These are phyloP conservation scores for Ceratobasidium sp. DNA, from an alignment of 1,284 basidiomycete genomes.

Conservation along the genomic window DNA sequence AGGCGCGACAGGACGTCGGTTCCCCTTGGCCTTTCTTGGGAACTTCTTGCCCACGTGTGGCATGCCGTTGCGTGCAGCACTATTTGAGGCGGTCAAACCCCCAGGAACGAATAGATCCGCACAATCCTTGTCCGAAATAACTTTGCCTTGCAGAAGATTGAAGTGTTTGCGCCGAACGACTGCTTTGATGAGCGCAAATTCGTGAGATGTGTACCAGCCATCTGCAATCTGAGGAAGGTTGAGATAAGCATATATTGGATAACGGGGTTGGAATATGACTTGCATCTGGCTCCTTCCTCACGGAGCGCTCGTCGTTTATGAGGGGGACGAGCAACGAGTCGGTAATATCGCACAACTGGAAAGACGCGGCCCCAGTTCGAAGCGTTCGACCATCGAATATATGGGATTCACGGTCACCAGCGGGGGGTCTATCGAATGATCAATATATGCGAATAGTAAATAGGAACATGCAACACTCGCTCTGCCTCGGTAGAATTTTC, in stretches of 20 bases:
- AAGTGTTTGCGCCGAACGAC: constrained; percentile 89
- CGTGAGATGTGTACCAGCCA: constrained; percentile 82
- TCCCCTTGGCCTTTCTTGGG: constrained; percentile 22
- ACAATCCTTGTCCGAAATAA: constrained; percentile 75
- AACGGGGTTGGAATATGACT: constrained; percentile 46
- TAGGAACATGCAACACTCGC: constrained; percentile 42
- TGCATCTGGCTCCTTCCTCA: constrained; percentile 76
- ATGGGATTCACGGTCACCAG: constrained; percentile 64
- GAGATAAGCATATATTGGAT: not conserved
- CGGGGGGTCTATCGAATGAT: constrained; percentile 29
- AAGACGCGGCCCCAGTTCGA: constrained; percentile 57
- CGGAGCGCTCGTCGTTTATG: constrained; percentile 73
- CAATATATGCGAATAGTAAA: constrained; percentile 39
- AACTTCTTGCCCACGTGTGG: constrained; percentile 11
- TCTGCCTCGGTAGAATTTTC: constrained; percentile 1
- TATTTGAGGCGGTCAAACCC: constrained; percentile 1
- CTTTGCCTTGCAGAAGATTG: constrained; percentile 76
- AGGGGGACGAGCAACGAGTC: constrained; percentile 83
- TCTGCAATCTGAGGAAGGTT: constrained; percentile 67
- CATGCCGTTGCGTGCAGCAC: not conserved
- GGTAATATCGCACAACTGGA: constrained; percentile 90
- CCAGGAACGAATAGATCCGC: constrained; percentile 60
- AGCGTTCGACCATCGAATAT: constrained; percentile 88
- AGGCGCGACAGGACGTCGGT: constrained; percentile 26
- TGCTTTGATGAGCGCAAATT: constrained; percentile 81